Percentiles rank a stretch among this genome's conserved stretches.
Conservation (phyloP, 768 basidiomycete genomes). For the Cystobasidium ongulense region DNA sequence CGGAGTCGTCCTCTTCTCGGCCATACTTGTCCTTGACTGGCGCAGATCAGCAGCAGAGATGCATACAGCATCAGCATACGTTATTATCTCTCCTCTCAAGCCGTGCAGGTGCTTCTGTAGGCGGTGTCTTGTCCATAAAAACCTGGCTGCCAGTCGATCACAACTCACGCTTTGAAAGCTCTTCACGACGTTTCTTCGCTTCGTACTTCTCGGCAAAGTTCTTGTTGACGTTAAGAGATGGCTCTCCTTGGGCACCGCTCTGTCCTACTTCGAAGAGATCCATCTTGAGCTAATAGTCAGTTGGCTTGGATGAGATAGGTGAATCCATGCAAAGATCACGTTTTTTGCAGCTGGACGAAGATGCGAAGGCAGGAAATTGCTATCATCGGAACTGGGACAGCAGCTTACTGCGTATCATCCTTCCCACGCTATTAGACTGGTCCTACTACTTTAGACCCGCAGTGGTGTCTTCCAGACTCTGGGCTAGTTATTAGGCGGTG, state of each 20-base stretch:
- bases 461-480: no score
- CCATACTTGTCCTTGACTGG: constrained; percentile 75
- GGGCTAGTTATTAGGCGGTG: no score
- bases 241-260: not conserved
- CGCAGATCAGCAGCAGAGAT: not conserved
- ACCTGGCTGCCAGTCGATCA: constrained; percentile 33
- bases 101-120: no score
- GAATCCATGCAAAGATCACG: not conserved
- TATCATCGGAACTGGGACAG: no score
- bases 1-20: constrained; percentile 45
- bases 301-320: not conserved
- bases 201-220: constrained; percentile 75
- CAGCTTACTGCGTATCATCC: no score
- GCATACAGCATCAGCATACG: not conserved
- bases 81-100: not conserved
- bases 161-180: constrained; percentile 63
- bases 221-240: constrained; percentile 58
- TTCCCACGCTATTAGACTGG: no score
- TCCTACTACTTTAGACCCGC: no score
- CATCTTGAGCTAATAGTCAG: not conserved
- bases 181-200: constrained; percentile 74
- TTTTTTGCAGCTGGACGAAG: no score
- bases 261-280: constrained; percentile 11
- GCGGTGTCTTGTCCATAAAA: no score
- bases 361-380: no score